Conservation (phyloP, 805 yeast genomes). For the Torulaspora maleeae region DNA sequence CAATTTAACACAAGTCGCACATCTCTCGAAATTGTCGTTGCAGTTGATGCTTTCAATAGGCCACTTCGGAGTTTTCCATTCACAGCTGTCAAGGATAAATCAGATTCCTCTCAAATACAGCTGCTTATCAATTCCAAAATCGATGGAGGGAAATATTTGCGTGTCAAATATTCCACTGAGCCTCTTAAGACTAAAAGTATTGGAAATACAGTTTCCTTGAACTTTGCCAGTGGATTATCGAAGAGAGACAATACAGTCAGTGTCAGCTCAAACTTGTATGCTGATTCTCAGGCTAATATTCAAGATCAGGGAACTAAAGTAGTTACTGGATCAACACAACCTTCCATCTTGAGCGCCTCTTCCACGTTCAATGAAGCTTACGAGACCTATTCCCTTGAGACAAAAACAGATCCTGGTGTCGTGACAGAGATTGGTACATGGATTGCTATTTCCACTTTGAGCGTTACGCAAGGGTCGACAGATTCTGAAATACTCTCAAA, state of each 20-base stretch:
- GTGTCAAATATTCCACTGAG: constrained; percentile 25
- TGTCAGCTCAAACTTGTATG: constrained; percentile 4
- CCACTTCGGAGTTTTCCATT: constrained; percentile 25
- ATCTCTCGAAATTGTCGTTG: constrained; percentile 23
- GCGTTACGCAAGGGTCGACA: neutral
- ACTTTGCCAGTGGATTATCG: constrained; percentile 1
- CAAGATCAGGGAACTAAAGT: neutral
- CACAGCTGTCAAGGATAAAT: constrained; percentile 25
- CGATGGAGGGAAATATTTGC: constrained; percentile 30
- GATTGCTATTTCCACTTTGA: constrained; percentile 24
- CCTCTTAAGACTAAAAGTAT: constrained; percentile 13
- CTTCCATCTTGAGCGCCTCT: neutral
- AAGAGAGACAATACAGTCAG: constrained; percentile 6
- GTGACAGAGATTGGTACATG: constrained; percentile 28
- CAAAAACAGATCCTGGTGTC: constrained; percentile 24
- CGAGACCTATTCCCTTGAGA: constrained; percentile 14
- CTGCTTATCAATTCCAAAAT: constrained; percentile 22
- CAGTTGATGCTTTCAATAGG: constrained; percentile 25
- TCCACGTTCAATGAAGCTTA: constrained; percentile 1
- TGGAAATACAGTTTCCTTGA: constrained; percentile 10
- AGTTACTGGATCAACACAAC: neutral
- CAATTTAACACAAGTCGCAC: constrained; percentile 20
- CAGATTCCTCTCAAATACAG: constrained; percentile 21
- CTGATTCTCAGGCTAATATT: constrained; percentile 4
- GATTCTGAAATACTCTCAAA: too few species aligned